phyloP scores from a whole-genome alignment of 2,329 filamentous ascomycete species.

The Clonostachys rhizophaga region DNA sequence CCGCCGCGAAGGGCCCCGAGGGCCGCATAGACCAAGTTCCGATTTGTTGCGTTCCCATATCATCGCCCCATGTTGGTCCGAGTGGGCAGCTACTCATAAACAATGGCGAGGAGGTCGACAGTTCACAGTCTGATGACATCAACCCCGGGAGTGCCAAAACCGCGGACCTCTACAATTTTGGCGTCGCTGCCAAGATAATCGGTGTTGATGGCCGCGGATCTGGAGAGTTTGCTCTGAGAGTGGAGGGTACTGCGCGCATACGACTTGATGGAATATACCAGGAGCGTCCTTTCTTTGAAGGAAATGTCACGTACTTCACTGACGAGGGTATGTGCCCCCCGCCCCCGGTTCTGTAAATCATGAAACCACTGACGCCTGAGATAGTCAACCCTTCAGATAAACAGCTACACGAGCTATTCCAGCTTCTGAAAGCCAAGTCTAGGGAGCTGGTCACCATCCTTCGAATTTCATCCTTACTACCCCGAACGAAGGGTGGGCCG shows the following conservation, averaged over 20 bases:
- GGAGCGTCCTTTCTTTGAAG: slow-evolving; percentile 84
- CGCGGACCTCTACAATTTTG: slow-evolving; percentile 76
- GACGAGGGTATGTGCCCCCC: slow-evolving; percentile 54
- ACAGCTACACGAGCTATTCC: slow-evolving; percentile 67
- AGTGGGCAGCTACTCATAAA: slow-evolving; percentile 75
- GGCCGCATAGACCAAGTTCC: slow-evolving; percentile 64
- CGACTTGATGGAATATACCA: slow-evolving; percentile 60
- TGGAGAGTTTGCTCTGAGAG: slow-evolving; percentile 75
- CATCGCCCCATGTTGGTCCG: slow-evolving; percentile 66
- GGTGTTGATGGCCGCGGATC: slow-evolving; percentile 72
- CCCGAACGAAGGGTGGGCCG: slow-evolving; percentile 58
- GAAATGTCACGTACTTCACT: slow-evolving; percentile 65
- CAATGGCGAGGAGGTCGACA: slow-evolving; percentile 49
- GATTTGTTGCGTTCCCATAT: slow-evolving; percentile 83
- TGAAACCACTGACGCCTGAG: neutral
- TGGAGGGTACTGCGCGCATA: slow-evolving; percentile 80
- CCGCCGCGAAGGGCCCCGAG: slow-evolving; percentile 61
- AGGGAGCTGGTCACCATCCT: slow-evolving; percentile 82
- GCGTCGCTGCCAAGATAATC: slow-evolving; percentile 74
- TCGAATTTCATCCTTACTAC: slow-evolving; percentile 78
- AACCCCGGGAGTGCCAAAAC: slow-evolving; percentile 58
- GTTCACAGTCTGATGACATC: slow-evolving; percentile 35
- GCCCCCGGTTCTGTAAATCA: neutral
- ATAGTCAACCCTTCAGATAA: slow-evolving; percentile 40
- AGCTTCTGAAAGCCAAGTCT: slow-evolving; percentile 76